Percentiles rank a stretch among this genome's conserved stretches.
Evolutionary conservation across 2,329 filamentous ascomycete genomes (phyloP).

Genomic region (Talaromyces sp.): DNA sequence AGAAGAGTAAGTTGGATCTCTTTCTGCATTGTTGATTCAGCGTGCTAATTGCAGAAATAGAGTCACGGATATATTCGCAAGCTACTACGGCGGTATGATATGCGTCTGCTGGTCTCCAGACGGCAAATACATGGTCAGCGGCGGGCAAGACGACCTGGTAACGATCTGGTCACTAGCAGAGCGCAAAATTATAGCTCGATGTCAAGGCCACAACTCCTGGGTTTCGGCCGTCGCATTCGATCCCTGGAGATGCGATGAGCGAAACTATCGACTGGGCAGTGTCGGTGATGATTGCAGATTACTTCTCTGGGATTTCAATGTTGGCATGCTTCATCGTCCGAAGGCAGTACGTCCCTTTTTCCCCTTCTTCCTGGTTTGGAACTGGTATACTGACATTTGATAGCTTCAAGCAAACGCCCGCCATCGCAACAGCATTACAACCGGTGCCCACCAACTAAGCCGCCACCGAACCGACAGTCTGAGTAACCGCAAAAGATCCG

Average conservation of each 20-base stretch:
- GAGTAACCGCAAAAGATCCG: conserved; percentile 64
- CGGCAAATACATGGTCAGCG: conserved; percentile 90
- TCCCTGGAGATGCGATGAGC: conserved; percentile 93
- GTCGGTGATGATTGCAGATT: conserved; percentile 91
- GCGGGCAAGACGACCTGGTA: conserved; percentile 92
- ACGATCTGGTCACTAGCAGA: conserved; percentile 93
- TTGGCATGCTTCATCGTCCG: conserved; percentile 91
- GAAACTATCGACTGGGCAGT: conserved; percentile 92
- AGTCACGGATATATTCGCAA: conserved; percentile 80
- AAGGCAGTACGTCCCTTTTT: conserved; percentile 64
- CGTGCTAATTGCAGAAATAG: conserved; percentile 45
- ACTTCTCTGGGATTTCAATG: conserved; percentile 94
- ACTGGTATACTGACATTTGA: conserved; percentile 16
- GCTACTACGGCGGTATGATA: conserved; percentile 89
- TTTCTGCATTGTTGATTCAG: not conserved
- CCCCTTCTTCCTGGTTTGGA: conserved; percentile 17
- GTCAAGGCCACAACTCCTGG: conserved; percentile 94
- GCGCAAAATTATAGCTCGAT: conserved; percentile 79
- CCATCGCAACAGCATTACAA: conserved; percentile 39
- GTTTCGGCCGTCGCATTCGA: conserved; percentile 92
- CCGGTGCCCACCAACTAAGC: conserved; percentile 42
- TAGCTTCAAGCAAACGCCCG: conserved; percentile 38
- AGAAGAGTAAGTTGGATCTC: conserved; percentile 63
- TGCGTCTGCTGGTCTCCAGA: conserved; percentile 98
- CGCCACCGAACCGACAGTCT: conserved; percentile 63